Conservation (phyloP, 345 rosid genomes). For the Iberis pinnata region DNA sequence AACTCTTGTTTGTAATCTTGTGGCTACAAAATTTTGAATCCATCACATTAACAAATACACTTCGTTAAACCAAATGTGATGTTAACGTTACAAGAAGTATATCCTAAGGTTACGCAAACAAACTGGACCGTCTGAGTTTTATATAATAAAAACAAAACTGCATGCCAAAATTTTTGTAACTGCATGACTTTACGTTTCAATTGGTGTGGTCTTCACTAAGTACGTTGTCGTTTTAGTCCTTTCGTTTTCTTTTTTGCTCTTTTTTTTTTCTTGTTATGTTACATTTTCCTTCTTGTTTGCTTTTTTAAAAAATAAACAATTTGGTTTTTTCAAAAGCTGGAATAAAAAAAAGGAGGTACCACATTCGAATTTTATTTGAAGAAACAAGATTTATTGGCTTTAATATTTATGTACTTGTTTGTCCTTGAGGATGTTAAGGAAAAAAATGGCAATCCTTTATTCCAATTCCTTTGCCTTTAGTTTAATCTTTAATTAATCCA, state of each 20-base stretch:
- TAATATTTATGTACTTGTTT: conserved; percentile 18
- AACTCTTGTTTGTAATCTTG: conserved; percentile 17
- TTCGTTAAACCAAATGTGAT: conserved; percentile 17
- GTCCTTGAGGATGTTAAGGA: conserved; percentile 1
- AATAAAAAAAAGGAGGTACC: conserved; percentile 2
- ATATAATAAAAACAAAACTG: conserved; percentile 1
- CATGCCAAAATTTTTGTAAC: conserved; percentile 25
- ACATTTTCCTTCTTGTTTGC: neutral
- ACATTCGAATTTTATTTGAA: conserved; percentile 6
- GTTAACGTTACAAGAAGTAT: conserved; percentile 23
- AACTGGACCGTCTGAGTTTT: conserved; percentile 22
- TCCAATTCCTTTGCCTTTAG: neutral
- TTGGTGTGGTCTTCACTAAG: neutral
- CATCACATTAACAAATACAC: conserved; percentile 2
- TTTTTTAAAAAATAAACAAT: neutral
- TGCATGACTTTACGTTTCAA: conserved; percentile 17
- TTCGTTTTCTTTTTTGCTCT: conserved; percentile 25
- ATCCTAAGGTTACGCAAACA: conserved; percentile 23
- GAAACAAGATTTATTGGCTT: conserved; percentile 21
- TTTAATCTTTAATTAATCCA: too few relatives aligned
- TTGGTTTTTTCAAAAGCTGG: neutral
- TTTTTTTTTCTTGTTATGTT: conserved; percentile 5
- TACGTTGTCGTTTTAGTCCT: conserved; percentile 17
- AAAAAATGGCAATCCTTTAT: neutral
- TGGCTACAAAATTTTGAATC: conserved; percentile 13